These are phyloP conservation scores for Ustanciosporium gigantosporum DNA, from an alignment of 1,284 basidiomycete genomes.

Conservation along the genomic window DNA sequence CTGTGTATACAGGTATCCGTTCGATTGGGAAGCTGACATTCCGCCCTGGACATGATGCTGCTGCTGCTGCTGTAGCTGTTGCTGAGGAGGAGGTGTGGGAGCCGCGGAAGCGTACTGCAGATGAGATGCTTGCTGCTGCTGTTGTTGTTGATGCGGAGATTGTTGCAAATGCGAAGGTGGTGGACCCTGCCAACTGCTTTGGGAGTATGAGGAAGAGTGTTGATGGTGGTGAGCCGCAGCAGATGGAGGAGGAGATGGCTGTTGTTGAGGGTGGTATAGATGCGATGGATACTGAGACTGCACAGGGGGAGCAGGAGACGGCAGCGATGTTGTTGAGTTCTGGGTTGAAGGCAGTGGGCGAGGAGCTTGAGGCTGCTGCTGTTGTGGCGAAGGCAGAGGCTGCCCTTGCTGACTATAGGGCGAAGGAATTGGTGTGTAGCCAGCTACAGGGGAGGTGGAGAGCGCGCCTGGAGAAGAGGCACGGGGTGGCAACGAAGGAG, in stretches of 20 bases:
- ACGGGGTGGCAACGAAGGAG: slow-evolving; percentile 12
- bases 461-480: slow-evolving; percentile 20
- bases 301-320: slow-evolving; percentile 6
- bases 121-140: background rate
- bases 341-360: slow-evolving; percentile 33
- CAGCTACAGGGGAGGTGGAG: background rate
- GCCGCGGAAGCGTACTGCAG: background rate
- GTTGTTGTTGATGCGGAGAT: background rate
- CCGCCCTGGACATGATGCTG: slow-evolving; percentile 3
- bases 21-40: slow-evolving; percentile 11
- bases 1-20: slow-evolving; percentile 24
- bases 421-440: slow-evolving; percentile 24
- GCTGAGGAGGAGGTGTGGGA: too few species aligned
- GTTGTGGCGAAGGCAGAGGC: too few species aligned
- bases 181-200: slow-evolving; percentile 13
- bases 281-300: slow-evolving; percentile 18
- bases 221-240: slow-evolving; percentile 5
- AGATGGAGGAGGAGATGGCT: slow-evolving; percentile 27
- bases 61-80: slow-evolving; percentile 2
- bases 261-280: slow-evolving; percentile 17
- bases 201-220: slow-evolving; percentile 14
- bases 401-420: slow-evolving; percentile 13
- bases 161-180: slow-evolving; percentile 4
- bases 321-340: slow-evolving; percentile 3
- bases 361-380: slow-evolving; percentile 6